Base-by-base conservation (phyloP, 1,284 basidiomycete species). In the Heterobasidion irregulare region DNA sequence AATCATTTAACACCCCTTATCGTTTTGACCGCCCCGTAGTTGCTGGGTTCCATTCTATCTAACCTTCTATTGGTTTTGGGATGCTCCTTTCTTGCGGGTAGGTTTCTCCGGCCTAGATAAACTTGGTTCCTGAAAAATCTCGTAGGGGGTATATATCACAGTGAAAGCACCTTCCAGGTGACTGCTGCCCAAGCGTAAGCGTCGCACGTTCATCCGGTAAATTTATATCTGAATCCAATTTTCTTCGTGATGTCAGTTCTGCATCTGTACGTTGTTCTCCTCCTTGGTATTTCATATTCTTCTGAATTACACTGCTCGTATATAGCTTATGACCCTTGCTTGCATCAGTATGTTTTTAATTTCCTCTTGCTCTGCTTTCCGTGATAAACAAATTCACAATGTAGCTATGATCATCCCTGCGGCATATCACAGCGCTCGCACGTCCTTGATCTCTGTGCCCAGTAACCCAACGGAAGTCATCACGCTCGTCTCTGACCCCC, bases 401-500 rank as follows among this genome's bases (percentile, higher is more conserved):
- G 50, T 55, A 89, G 86, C 92, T 33, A 79, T 97, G 45, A 87
- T 94, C 59, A 87, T 97, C 56, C 93, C 93, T n/a, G 93, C 93
- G 35, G 93, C 93, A 0, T 95, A 92, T 65, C 79, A 85, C 65
- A 78, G 76, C 59, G 75, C 83, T 9, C 67, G 72, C 61, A 59
- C 49, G 55, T 62, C 46, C 19, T 52, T 41, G 57, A 53, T n/a
- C 53, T 56, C 26, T 49, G 12, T 16, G 10, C 46, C 46, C 10
- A 32, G 10, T 16, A 18, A 16, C 50, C 54, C 4, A 38, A 13
- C 15, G n/a, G 55, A 48, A 16, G 35, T 50, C 26, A 38, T 15
- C 19, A 48, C 59, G 26, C 46, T 48, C 47, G 54, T 57, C 18
- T 36, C 55, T 9, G 51, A 50, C 10, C 45, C 33, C 15, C 43